Percentiles rank a stretch among this genome's conserved stretches.
These are phyloP conservation scores for Nicotiana sylvestris DNA, from an alignment of 257 asterid genomes.

Conservation along the genomic window DNA sequence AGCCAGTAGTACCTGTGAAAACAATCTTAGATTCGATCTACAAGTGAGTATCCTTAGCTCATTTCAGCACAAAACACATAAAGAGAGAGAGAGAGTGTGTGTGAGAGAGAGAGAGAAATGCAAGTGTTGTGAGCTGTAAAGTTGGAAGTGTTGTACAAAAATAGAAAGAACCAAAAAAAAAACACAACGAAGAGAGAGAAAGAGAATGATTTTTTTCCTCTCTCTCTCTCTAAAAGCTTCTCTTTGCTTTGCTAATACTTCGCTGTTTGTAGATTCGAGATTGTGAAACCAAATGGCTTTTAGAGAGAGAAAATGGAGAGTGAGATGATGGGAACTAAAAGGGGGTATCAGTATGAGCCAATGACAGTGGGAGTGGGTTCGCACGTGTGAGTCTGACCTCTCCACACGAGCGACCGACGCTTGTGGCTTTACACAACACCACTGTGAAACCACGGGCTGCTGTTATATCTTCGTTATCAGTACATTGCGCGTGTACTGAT, in stretches of 20 bases:
- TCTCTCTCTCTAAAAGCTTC: too few species aligned
- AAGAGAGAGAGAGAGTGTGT: too few species aligned
- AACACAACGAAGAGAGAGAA: not conserved
- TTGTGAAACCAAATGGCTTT: not conserved
- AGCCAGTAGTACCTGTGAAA: not conserved
- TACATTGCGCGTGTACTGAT: too few species aligned
- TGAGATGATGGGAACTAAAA: not conserved
- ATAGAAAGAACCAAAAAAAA: not conserved
- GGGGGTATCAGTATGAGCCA: not conserved
- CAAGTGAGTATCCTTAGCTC: constrained; percentile 4
- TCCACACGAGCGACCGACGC: constrained; percentile 26
- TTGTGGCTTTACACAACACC: not conserved
- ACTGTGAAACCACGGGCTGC: not conserved
- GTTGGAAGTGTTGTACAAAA: not conserved
- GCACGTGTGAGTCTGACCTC: not conserved
- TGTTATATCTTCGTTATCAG: too few species aligned
- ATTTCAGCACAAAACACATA: not conserved
- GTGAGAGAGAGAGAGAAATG: not conserved
- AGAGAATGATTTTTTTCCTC: not conserved
- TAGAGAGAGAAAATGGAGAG: constrained; percentile 3
- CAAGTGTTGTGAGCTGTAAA: constrained; percentile 21
- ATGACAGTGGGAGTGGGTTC: not conserved
- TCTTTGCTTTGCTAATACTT: too few species aligned
- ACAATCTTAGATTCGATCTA: constrained; percentile 14
- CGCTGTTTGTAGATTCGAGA: not conserved